These are phyloP conservation scores for Trametes cingulata DNA, from an alignment of 768 basidiomycete species.

Conservation along the genomic window DNA sequence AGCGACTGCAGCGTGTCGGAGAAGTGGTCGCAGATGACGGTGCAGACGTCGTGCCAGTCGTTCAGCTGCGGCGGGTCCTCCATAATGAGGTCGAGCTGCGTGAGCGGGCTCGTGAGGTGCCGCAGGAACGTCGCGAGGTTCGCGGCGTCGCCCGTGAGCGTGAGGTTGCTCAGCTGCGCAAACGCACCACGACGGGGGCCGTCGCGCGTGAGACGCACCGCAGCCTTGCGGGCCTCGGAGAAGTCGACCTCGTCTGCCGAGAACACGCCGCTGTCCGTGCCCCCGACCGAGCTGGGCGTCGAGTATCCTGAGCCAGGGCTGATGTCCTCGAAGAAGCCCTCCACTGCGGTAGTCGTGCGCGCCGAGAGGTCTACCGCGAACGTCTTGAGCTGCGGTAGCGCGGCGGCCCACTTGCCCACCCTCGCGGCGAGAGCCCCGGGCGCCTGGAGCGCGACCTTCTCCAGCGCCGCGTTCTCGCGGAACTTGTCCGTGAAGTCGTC, in stretches of 20 bases:
- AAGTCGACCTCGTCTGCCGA: conserved; percentile 79
- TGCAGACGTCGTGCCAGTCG: conserved; percentile 75
- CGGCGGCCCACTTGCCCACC: conserved; percentile 75
- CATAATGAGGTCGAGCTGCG: conserved; percentile 71
- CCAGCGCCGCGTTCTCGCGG: conserved; percentile 55
- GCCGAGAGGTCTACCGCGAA: conserved; percentile 74
- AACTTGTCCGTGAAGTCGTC: conserved; percentile 71
- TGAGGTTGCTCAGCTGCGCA: conserved; percentile 55
- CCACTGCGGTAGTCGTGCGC: conserved; percentile 66
- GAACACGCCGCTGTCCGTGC: conserved; percentile 77
- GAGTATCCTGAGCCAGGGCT: conserved; percentile 63
- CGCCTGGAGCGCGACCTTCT: conserved; percentile 65
- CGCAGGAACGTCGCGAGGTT: conserved; percentile 73
- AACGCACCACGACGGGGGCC: conserved; percentile 58
- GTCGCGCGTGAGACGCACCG: conserved; percentile 63
- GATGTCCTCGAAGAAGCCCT: conserved; percentile 78
- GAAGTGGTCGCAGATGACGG: conserved; percentile 63
- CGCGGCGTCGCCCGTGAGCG: conserved; percentile 67
- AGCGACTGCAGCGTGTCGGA: conserved; percentile 58
- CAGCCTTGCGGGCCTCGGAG: conserved; percentile 70
- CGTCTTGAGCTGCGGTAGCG: conserved; percentile 58
- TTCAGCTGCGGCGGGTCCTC: conserved; percentile 75
- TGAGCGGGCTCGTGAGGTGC: conserved; percentile 64
- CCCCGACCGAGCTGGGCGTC: conserved; percentile 66
- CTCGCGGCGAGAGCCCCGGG: conserved; percentile 72